These are phyloP conservation scores for Tolypocladium guangdongense DNA, from an alignment of 2,329 filamentous ascomycete species.

Conservation along the genomic window DNA sequence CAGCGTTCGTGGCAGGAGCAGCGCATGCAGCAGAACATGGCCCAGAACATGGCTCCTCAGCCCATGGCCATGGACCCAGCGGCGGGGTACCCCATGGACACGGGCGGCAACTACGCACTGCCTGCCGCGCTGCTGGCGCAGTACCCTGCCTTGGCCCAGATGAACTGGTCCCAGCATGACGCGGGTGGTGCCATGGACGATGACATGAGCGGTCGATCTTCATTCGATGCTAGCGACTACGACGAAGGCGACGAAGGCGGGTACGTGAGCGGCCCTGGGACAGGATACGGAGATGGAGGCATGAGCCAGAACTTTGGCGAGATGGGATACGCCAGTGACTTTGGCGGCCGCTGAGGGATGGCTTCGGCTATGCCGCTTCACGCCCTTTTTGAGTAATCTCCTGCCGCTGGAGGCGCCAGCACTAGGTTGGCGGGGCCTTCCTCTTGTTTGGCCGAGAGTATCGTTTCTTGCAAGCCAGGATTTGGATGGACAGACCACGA, in stretches of 20 bases:
- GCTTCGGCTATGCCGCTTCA: neutral
- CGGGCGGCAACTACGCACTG: conserved; percentile 52
- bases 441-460: neutral
- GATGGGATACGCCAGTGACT: conserved; percentile 41
- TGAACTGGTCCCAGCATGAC: conserved; percentile 64
- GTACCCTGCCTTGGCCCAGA: conserved; percentile 81
- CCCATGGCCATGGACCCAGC: conserved; percentile 49
- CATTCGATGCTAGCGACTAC: conserved; percentile 72
- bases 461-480: neutral
- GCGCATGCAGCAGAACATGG: conserved; percentile 53
- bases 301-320: conserved; percentile 44
- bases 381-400: neutral
- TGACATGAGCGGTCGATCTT: conserved; percentile 67
- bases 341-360: conserved; percentile 29
- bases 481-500: neutral
- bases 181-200: conserved; percentile 65
- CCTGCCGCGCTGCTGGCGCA: conserved; percentile 82
- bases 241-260: conserved; percentile 63
- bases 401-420: neutral
- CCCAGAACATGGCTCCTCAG: conserved; percentile 47
- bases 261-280: conserved; percentile 53
- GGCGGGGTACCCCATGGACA: conserved; percentile 46
- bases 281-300: conserved; percentile 45
- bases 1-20: conserved; percentile 68
- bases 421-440: neutral